Base-by-base conservation (phyloP, 768 basidiomycete species). In the Sporobolomyces pararoseus region DNA sequence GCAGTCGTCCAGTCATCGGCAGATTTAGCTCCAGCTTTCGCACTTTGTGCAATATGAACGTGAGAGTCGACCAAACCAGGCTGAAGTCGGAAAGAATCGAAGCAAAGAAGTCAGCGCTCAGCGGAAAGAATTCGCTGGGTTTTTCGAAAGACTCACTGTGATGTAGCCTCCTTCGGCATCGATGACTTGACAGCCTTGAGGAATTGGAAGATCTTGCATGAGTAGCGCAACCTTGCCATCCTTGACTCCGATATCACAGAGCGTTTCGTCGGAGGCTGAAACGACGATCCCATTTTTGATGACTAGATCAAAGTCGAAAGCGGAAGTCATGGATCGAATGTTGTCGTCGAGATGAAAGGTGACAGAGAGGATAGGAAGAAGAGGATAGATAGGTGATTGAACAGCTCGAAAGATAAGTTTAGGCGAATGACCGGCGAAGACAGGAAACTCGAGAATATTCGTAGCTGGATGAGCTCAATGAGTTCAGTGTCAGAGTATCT, bases 41-140 rank as follows among this genome's bases (percentile, higher is more conserved):
- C 77, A 16, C 65, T 75, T 54, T 81, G 80, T 7, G 76, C 77
- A 55, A 81, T 74, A 64, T 81, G 80, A 21, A 81, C 80, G 58
- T 81, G 80, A 19, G 78, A 76, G 71, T 81, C 80, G 52, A 81
- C 73, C 3, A 80, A 78, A 4, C 80, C 80, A 21, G 80, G 80
- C 76, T 77, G 62, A 34, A 13, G 23, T 14, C 2, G 34, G 10
- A 47, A 16, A 35, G 37, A 1, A 29, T 17, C 3, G 23, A 4
- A 44, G 58, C 37, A 23, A 4, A 5, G 37, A 1, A 14, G 37
- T 17, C 13, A 7, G 9, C 42, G 23, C 14, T 1, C 23, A 3
- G 47, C 3, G 39, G 35, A 47, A 34, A 25, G n/a, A n/a, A n/a
- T n/a, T n/a, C n/a, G n/a, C n/a, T n/a, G n/a, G n/a, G n/a, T n/a